Evolutionary conservation across 768 basidiomycete genomes (phyloP).

Genomic region (Xerocomus spinulosus): DNA sequence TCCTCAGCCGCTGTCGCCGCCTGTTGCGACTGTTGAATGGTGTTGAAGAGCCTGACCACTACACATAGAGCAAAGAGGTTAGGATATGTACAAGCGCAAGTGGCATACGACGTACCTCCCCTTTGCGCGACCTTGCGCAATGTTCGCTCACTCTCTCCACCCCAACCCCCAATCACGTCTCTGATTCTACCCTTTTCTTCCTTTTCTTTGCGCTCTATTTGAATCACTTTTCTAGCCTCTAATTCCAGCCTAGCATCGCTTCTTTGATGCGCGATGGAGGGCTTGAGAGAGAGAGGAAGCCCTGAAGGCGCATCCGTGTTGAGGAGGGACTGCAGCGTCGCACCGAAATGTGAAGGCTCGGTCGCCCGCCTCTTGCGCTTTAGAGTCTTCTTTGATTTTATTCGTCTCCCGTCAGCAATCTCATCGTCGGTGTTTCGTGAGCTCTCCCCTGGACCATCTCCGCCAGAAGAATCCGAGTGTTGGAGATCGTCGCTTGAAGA

Average conservation of each 20-base stretch:
- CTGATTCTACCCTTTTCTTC: slow-evolving; percentile 64
- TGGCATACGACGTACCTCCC: slow-evolving; percentile 50
- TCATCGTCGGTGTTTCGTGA: slow-evolving; percentile 60
- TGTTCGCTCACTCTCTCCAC: slow-evolving; percentile 71
- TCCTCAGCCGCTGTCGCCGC: slow-evolving; percentile 49
- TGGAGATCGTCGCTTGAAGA: slow-evolving; percentile 5
- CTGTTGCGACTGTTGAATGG: slow-evolving; percentile 76
- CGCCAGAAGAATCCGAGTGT: slow-evolving; percentile 11
- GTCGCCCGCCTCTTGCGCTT: slow-evolving; percentile 84
- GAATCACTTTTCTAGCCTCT: slow-evolving; percentile 67
- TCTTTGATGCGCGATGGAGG: slow-evolving; percentile 60
- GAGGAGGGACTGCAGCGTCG: slow-evolving; percentile 67
- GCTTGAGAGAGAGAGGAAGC: slow-evolving; percentile 74
- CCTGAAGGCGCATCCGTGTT: slow-evolving; percentile 66
- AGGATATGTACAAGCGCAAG: too few species aligned
- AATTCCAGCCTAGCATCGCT: slow-evolving; percentile 75
- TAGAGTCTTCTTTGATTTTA: slow-evolving; percentile 73
- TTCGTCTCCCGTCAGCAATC: slow-evolving; percentile 46
- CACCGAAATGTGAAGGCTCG: slow-evolving; percentile 67
- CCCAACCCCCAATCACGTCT: slow-evolving; percentile 86
- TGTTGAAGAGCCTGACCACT: slow-evolving; percentile 88
- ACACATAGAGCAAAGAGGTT: not conserved
- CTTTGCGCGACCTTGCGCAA: slow-evolving; percentile 81
- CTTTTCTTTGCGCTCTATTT: slow-evolving; percentile 66
- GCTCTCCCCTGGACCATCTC: slow-evolving; percentile 8